phyloP scores from a whole-genome alignment of 164 flowering plant species.

The Aristolochia californica region DNA sequence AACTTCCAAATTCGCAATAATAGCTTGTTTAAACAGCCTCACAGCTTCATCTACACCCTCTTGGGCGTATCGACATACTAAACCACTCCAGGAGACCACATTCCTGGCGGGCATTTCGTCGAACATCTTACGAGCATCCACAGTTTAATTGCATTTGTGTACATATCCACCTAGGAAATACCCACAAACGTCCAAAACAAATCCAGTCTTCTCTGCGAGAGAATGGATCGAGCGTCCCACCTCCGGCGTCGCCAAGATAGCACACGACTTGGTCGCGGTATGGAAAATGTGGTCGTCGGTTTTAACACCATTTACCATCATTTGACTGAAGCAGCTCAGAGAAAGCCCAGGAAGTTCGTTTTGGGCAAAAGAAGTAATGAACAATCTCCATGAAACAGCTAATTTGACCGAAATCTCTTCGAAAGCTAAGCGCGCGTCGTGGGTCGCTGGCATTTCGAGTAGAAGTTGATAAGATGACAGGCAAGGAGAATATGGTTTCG shows the following conservation, averaged over 20 bases:
- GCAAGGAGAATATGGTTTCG: constrained; percentile 43
- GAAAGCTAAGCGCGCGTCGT: constrained; percentile 41
- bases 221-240: constrained; percentile 54
- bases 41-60: constrained; percentile 66
- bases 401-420: constrained; percentile 35
- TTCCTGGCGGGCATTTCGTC: constrained; percentile 83
- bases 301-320: constrained; percentile 27
- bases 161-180: constrained; percentile 84
- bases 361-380: constrained; percentile 66
- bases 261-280: constrained; percentile 62
- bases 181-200: constrained; percentile 56
- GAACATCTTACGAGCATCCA: constrained; percentile 53
- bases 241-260: constrained; percentile 22
- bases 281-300: constrained; percentile 69
- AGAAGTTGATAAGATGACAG: constrained; percentile 76
- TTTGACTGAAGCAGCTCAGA: constrained; percentile 41
- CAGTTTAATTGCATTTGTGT: constrained; percentile 62
- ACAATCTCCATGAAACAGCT: constrained; percentile 73
- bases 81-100: constrained; percentile 93
- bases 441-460: constrained; percentile 59
- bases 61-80: constrained; percentile 76
- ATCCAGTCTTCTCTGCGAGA: constrained; percentile 50
- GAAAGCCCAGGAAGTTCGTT: constrained; percentile 67
- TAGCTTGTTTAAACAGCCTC: constrained; percentile 50
- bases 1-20: constrained; percentile 45